These are phyloP conservation scores for Salvia sclarea DNA, from an alignment of 305 asterid genomes.

Conservation along the genomic window DNA sequence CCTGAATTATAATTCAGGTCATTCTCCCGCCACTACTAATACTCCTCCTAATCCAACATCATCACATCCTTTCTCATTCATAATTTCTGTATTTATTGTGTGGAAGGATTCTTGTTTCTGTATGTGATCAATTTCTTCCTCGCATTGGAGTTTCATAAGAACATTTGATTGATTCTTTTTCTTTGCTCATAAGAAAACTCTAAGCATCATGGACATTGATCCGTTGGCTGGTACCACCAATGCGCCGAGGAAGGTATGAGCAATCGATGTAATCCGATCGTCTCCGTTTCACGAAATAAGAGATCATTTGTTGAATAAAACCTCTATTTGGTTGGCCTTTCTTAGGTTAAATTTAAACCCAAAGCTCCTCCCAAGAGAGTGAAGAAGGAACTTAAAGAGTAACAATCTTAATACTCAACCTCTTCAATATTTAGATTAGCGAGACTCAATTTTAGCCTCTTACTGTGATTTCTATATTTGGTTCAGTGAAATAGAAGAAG, in stretches of 20 bases:
- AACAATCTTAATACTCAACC: slow-evolving; percentile 31
- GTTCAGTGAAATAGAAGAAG: slow-evolving; percentile 65
- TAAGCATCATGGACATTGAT: slow-evolving; percentile 53
- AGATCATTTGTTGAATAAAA: slow-evolving; percentile 8
- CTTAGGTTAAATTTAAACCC: slow-evolving; percentile 71
- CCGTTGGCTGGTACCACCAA: slow-evolving; percentile 25
- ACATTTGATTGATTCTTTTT: neutral
- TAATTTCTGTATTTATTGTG: no score
- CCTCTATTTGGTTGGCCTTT: slow-evolving; percentile 16
- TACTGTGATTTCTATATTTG: neutral
- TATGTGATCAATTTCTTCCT: neutral
- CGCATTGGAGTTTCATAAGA: neutral
- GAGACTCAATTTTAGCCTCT: neutral
- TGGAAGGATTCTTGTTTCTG: neutral
- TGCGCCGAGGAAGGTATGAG: slow-evolving; percentile 51
- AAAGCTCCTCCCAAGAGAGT: slow-evolving; percentile 77
- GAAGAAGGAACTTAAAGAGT: slow-evolving; percentile 60
- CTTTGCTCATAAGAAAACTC: slow-evolving; percentile 2
- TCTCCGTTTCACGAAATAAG: neutral
- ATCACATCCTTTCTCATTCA: neutral
- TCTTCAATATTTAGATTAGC: neutral
- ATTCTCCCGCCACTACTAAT: no score
- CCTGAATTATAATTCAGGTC: neutral
- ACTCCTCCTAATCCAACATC: neutral
- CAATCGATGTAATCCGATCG: slow-evolving; percentile 5